Conservation (phyloP, 441 rosid genomes). For the Pelargonium cotyledonis region DNA sequence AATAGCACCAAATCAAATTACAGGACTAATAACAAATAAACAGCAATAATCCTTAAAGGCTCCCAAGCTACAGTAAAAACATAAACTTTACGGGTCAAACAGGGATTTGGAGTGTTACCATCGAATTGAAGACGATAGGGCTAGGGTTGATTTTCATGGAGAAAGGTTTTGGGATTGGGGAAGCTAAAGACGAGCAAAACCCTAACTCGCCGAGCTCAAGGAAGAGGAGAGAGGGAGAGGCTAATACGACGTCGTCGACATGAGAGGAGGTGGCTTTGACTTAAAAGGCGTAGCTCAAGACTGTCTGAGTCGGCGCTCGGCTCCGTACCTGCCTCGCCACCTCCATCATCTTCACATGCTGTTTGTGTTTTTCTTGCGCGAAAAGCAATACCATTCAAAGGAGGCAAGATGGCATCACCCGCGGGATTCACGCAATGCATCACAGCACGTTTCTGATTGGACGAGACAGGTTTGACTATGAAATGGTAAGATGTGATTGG, state of each 20-base stretch:
- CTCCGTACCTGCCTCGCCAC: background rate
- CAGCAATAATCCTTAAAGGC: too few species aligned
- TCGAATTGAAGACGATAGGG: slow-evolving; percentile 1
- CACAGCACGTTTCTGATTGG: background rate
- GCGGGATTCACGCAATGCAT: background rate
- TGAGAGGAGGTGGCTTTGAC: background rate
- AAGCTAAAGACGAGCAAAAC: slow-evolving; percentile 26
- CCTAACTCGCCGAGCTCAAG: slow-evolving; percentile 36
- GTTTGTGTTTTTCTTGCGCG: background rate
- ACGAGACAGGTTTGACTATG: background rate
- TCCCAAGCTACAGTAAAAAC: background rate
- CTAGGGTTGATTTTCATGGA: background rate
- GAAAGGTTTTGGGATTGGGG: background rate
- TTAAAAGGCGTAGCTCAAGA: background rate
- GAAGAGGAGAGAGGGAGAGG: slow-evolving; percentile 23
- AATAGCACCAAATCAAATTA: too few species aligned
- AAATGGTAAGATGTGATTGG: background rate
- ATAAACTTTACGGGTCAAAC: slow-evolving; percentile 1
- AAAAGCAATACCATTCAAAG: background rate
- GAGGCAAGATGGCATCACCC: background rate
- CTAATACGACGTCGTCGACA: slow-evolving; percentile 33
- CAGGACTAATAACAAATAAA: too few species aligned
- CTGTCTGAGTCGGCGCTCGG: slow-evolving; percentile 7
- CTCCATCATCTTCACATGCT: background rate
- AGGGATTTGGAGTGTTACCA: slow-evolving; percentile 1